phyloP scores from a whole-genome alignment of 2,329 filamentous ascomycete genomes.

The Gnomoniopsis smithogilvyi region DNA sequence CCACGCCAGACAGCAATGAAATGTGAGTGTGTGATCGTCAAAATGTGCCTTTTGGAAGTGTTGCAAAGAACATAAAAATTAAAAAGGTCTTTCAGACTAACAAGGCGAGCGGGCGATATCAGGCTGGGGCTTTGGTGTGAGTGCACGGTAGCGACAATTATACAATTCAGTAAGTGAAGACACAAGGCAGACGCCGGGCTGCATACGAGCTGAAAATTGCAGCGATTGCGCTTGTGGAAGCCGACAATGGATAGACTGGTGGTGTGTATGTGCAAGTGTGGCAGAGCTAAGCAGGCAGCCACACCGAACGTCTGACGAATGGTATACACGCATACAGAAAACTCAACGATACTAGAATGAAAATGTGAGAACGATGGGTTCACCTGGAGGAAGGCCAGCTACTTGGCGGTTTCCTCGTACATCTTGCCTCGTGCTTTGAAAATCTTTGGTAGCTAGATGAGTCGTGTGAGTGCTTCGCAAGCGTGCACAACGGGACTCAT shows the following conservation, averaged over 20 bases:
- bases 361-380: conserved; percentile 3
- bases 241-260: conserved; percentile 7
- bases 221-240: neutral
- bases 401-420: neutral
- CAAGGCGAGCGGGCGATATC: neutral
- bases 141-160: neutral
- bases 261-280: conserved; percentile 1
- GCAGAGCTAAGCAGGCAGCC: conserved; percentile 14
- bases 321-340: conserved; percentile 7
- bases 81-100: neutral
- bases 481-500: too few species aligned
- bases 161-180: conserved; percentile 1
- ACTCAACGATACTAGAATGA: conserved; percentile 1
- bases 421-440: neutral
- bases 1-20: neutral
- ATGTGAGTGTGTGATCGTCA: neutral
- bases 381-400: neutral
- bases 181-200: neutral
- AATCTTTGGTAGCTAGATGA: neutral
- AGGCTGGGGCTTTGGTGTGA: neutral
- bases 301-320: conserved; percentile 13
- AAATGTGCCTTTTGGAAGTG: neutral
- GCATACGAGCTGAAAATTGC: conserved; percentile 5
- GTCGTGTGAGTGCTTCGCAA: neutral
- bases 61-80: neutral